A percentile compares a stretch with the other conserved stretches of the same genome.
phyloP scores from a whole-genome alignment of 495 filamentous ascomycete genomes.

The Hypoxylon fragiforme region DNA sequence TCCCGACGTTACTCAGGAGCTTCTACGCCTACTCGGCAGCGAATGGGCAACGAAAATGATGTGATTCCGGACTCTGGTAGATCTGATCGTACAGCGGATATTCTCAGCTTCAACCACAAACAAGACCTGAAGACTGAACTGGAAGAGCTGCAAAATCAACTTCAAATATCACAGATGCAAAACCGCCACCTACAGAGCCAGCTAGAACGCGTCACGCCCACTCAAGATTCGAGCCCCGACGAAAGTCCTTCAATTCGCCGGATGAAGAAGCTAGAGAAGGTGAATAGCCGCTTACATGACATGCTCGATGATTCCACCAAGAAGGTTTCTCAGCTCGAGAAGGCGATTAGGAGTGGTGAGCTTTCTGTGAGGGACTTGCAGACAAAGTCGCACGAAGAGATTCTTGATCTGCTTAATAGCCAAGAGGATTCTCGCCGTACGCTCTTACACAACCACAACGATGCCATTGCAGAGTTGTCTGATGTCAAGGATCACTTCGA shows the following conservation, averaged over 20 bases:
- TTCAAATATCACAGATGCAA: slow-evolving; percentile 95
- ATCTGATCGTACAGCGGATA: slow-evolving; percentile 89
- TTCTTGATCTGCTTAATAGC: slow-evolving; percentile 89
- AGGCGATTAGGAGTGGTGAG: slow-evolving; percentile 83
- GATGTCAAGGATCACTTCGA: slow-evolving; percentile 87
- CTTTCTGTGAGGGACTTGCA: slow-evolving; percentile 90
- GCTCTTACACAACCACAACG: slow-evolving; percentile 81
- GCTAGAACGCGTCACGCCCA: slow-evolving; percentile 64
- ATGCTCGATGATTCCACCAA: slow-evolving; percentile 93
- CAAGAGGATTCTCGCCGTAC: slow-evolving; percentile 88
- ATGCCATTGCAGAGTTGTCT: slow-evolving; percentile 77
- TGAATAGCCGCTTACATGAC: slow-evolving; percentile 89
- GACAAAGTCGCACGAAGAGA: slow-evolving; percentile 90
- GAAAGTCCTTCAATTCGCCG: slow-evolving; percentile 83
- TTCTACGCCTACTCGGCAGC: slow-evolving; percentile 69
- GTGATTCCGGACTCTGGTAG: slow-evolving; percentile 71
- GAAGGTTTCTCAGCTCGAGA: slow-evolving; percentile 89
- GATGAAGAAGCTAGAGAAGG: slow-evolving; percentile 88
- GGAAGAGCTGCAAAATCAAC: slow-evolving; percentile 90
- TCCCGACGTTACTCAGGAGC: slow-evolving; percentile 71
- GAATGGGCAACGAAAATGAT: slow-evolving; percentile 67
- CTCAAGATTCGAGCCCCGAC: slow-evolving; percentile 64
- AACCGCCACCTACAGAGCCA: slow-evolving; percentile 93
- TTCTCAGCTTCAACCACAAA: slow-evolving; percentile 80
- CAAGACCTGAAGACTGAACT: slow-evolving; percentile 92